Conservation (phyloP, 2,329 filamentous ascomycete genomes). For the Colletotrichum simmondsii region DNA sequence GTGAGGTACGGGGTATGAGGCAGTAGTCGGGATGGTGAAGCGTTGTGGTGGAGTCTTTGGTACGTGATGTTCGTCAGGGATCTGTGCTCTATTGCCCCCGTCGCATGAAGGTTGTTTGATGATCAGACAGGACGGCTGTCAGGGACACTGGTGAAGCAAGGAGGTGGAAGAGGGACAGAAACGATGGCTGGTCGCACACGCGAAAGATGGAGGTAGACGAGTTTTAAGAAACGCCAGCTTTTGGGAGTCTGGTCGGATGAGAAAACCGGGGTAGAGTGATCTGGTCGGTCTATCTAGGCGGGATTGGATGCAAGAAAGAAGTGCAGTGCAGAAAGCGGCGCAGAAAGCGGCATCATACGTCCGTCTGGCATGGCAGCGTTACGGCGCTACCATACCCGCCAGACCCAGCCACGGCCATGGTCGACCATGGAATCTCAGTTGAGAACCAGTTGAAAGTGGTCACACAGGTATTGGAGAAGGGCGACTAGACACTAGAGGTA, state of each 20-base stretch:
- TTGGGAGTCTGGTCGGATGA: background rate
- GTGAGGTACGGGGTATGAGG: slow-evolving; percentile 24
- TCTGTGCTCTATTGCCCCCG: slow-evolving; percentile 38
- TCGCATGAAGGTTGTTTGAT: slow-evolving; percentile 46
- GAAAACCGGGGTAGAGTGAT: slow-evolving; percentile 8
- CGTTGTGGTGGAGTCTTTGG: slow-evolving; percentile 32
- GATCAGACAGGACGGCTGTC: slow-evolving; percentile 48
- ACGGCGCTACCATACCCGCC: slow-evolving; percentile 15
- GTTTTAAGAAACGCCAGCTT: slow-evolving; percentile 37
- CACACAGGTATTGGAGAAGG: slow-evolving; percentile 15
- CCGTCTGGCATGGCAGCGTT: slow-evolving; percentile 5
- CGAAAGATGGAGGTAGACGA: slow-evolving; percentile 43
- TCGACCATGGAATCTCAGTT: slow-evolving; percentile 39
- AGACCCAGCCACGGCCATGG: slow-evolving; percentile 45
- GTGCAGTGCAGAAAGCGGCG: slow-evolving; percentile 25
- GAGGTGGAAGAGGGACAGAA: slow-evolving; percentile 43
- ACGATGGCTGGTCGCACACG: slow-evolving; percentile 12
- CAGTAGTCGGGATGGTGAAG: slow-evolving; percentile 30
- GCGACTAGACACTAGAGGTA: slow-evolving; percentile 12
- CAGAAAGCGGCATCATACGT: slow-evolving; percentile 20
- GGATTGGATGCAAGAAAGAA: slow-evolving; percentile 31
- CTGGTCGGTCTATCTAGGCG: slow-evolving; percentile 10
- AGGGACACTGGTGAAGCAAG: slow-evolving; percentile 39
- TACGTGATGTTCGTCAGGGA: slow-evolving; percentile 33
- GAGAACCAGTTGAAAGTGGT: slow-evolving; percentile 40